Percentiles rank a stretch among this genome's conserved stretches.
These are phyloP conservation scores for Kurtzmaniella quercitrusa DNA, from an alignment of 1,139 yeast species.

Conservation along the genomic window DNA sequence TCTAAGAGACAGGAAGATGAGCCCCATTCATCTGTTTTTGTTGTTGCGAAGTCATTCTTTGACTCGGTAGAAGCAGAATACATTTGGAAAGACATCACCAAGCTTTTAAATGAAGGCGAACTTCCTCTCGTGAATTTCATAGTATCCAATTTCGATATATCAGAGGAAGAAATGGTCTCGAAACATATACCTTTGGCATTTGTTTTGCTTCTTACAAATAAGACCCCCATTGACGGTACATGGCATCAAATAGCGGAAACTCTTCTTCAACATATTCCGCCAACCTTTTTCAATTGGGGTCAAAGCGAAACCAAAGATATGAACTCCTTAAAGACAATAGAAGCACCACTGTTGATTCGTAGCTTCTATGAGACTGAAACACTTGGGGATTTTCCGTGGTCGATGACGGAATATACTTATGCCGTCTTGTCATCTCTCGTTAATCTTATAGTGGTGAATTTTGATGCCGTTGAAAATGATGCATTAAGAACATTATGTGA, in stretches of 20 bases:
- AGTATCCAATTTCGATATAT: slow-evolving; percentile 61
- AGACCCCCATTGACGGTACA: slow-evolving; percentile 10
- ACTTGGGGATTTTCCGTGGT: slow-evolving; percentile 29
- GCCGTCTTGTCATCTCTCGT: slow-evolving; percentile 35
- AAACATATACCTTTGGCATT: slow-evolving; percentile 72
- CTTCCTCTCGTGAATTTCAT: slow-evolving; percentile 54
- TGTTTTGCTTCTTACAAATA: slow-evolving; percentile 32
- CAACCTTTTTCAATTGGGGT: slow-evolving; percentile 50
- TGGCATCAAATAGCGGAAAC: slow-evolving; percentile 35
- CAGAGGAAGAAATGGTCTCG: slow-evolving; percentile 82
- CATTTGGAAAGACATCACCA: slow-evolving; percentile 67
- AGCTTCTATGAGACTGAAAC: slow-evolving; percentile 1
- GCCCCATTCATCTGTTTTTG: slow-evolving; percentile 42
- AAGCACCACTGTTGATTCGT: not conserved
- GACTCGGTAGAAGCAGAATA: slow-evolving; percentile 78
- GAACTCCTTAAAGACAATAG: not conserved
- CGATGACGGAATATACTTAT: slow-evolving; percentile 40
- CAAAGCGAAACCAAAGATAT: not conserved
- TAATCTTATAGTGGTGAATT: slow-evolving; percentile 24
- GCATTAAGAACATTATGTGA: slow-evolving; percentile 28
- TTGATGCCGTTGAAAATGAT: slow-evolving; percentile 12
- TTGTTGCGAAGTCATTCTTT: slow-evolving; percentile 64
- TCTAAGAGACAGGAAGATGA: not conserved
- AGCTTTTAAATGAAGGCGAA: slow-evolving; percentile 18
- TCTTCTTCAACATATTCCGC: slow-evolving; percentile 51